Evolutionary conservation across 306 rosid species (phyloP).

Genomic region (Trifolium pratense): DNA sequence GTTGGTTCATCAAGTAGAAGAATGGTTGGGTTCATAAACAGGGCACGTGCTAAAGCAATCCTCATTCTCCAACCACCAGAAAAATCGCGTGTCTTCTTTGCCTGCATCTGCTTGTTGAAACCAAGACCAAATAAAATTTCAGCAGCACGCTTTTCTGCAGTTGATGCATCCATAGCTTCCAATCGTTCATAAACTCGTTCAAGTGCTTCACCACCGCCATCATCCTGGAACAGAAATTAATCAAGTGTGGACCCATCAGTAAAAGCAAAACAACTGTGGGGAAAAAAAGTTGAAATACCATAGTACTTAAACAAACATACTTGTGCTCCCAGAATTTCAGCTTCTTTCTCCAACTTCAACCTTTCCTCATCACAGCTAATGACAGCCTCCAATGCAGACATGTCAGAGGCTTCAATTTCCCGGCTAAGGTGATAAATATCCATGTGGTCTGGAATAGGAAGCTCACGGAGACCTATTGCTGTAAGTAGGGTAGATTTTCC

Average conservation of each 20-base stretch:
- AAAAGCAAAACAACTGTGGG: neutral
- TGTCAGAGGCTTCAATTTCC: constrained; percentile 98
- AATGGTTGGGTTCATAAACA: constrained; percentile 94
- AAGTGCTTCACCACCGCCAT: constrained; percentile 94
- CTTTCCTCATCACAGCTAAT: constrained; percentile 95
- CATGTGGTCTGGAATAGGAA: constrained; percentile 97
- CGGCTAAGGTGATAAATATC: constrained; percentile 86
- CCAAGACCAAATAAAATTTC: constrained; percentile 96
- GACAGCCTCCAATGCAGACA: constrained; percentile 93
- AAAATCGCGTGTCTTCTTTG: constrained; percentile 87
- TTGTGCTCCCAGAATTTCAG: constrained; percentile 78
- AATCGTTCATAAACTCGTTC: constrained; percentile 90
- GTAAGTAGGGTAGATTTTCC: constrained; percentile 93
- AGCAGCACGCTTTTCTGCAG: constrained; percentile 99
- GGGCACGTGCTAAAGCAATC: constrained; percentile 93
- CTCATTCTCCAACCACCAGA: constrained; percentile 99
- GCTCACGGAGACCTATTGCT: constrained; percentile 86
- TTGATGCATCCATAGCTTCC: constrained; percentile 91
- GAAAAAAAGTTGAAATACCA: neutral
- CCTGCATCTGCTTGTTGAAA: constrained; percentile 91
- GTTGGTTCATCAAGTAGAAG: constrained; percentile 97
- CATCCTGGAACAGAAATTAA: constrained; percentile 60
- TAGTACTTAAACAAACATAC: constrained; percentile 47
- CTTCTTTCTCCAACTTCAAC: constrained; percentile 86
- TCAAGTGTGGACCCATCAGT: neutral